Conservation (phyloP, 495 filamentous ascomycete species). For the Aspergillus baeticus region DNA sequence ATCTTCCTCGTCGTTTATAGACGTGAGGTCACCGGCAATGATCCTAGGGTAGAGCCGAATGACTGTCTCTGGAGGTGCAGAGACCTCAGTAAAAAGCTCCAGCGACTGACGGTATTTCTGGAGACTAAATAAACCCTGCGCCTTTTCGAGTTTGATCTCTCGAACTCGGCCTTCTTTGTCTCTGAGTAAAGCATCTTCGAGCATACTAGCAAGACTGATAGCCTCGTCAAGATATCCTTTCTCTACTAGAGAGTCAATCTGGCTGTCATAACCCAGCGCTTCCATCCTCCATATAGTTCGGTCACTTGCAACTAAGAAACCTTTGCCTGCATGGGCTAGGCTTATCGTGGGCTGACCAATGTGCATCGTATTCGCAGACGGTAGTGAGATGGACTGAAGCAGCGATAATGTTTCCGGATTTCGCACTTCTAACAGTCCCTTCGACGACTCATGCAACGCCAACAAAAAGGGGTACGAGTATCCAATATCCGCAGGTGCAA, state of each 20-base stretch:
- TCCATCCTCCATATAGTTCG: constrained; percentile 94
- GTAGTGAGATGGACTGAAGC: constrained; percentile 79
- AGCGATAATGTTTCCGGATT: constrained; percentile 90
- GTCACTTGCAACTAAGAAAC: constrained; percentile 87
- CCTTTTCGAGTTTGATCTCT: constrained; percentile 86
- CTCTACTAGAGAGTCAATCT: constrained; percentile 80
- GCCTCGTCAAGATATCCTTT: constrained; percentile 84
- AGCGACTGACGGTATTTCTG: constrained; percentile 85
- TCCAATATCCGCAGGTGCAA: constrained; percentile 84
- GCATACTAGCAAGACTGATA: constrained; percentile 80
- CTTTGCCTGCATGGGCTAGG: constrained; percentile 89
- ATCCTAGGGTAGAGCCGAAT: constrained; percentile 79
- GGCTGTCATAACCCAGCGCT: constrained; percentile 86
- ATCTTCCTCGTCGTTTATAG: constrained; percentile 47
- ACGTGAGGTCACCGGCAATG: constrained; percentile 80
- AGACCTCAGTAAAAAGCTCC: constrained; percentile 85
- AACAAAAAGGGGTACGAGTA: constrained; percentile 96
- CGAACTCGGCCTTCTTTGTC: constrained; percentile 79
- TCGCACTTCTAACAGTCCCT: constrained; percentile 84
- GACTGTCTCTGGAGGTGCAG: constrained; percentile 85
- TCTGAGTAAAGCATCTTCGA: constrained; percentile 86
- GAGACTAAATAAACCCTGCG: constrained; percentile 75
- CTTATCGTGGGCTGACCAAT: constrained; percentile 94
- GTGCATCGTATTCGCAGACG: constrained; percentile 77
- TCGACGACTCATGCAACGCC: constrained; percentile 77